Percentiles rank a stretch among this genome's conserved stretches.
Evolutionary conservation across 2,329 filamentous ascomycete species (phyloP).

Genomic region (Phialophora expanda): DNA sequence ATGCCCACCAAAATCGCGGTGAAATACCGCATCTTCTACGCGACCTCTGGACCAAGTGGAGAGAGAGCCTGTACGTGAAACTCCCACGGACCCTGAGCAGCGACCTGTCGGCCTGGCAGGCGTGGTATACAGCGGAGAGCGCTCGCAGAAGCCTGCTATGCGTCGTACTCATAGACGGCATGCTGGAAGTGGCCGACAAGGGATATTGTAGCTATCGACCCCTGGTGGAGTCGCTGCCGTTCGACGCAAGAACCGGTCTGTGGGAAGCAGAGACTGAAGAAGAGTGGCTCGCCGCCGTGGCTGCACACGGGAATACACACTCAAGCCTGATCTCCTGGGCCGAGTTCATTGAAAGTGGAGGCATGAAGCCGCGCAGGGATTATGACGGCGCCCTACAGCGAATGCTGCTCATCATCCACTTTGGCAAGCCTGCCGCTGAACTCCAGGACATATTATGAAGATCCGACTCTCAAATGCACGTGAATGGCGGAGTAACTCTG

Average conservation of each 20-base stretch:
- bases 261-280: constrained; percentile 35
- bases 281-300: constrained; percentile 30
- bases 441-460: constrained; percentile 12
- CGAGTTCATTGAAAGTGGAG: constrained; percentile 33
- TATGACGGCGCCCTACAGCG: constrained; percentile 35
- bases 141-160: constrained; percentile 33
- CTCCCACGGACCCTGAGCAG: constrained; percentile 26
- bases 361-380: constrained; percentile 23
- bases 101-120: constrained; percentile 32
- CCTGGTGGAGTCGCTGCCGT: constrained; percentile 34
- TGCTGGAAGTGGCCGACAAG: constrained; percentile 25
- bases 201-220: constrained; percentile 36
- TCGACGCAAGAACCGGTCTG: constrained; percentile 35
- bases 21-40: constrained; percentile 13
- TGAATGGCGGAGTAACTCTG: background rate
- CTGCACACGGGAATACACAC: constrained; percentile 24
- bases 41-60: constrained; percentile 25
- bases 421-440: constrained; percentile 27
- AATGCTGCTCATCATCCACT: constrained; percentile 32
- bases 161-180: constrained; percentile 25
- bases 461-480: background rate
- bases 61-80: constrained; percentile 23
- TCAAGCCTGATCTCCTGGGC: constrained; percentile 35
- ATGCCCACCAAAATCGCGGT: constrained; percentile 7
- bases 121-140: constrained; percentile 35